These are phyloP conservation scores for Corymbia maculata DNA, from an alignment of 345 rosid genomes.

Conservation along the genomic window DNA sequence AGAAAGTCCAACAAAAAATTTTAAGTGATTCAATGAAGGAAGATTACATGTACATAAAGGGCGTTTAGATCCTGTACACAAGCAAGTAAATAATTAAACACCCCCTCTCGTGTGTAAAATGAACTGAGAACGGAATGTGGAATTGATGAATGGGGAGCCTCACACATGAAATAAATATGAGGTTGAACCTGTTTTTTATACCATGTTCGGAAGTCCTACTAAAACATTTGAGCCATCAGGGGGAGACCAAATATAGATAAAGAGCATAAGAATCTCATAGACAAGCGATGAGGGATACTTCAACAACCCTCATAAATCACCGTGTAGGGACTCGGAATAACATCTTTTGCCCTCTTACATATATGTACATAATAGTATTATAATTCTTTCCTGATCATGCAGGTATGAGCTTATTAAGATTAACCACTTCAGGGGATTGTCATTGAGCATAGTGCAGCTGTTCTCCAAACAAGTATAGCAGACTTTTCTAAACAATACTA, in stretches of 20 bases:
- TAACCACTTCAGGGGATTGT: slow-evolving; percentile 87
- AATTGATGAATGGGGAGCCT: neutral
- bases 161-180: neutral
- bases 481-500: neutral
- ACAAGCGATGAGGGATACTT: neutral
- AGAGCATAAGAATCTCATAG: neutral
- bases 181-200: neutral
- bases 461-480: slow-evolving; percentile 87
- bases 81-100: neutral
- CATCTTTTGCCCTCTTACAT: neutral
- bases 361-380: neutral
- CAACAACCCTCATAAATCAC: neutral
- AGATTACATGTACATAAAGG: neutral
- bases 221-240: neutral
- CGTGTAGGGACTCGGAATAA: neutral
- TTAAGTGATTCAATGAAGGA: neutral
- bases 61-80: neutral
- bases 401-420: slow-evolving; percentile 99
- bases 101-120: neutral
- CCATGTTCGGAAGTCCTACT: neutral
- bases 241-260: neutral
- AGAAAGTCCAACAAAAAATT: neutral
- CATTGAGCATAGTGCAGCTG: slow-evolving; percentile 89
- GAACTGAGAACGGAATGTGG: neutral
- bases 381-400: neutral